Percentiles rank a stretch among this genome's conserved stretches.
Evolutionary conservation across 306 rosid genomes (phyloP).

Genomic region (Prunus dulcis): DNA sequence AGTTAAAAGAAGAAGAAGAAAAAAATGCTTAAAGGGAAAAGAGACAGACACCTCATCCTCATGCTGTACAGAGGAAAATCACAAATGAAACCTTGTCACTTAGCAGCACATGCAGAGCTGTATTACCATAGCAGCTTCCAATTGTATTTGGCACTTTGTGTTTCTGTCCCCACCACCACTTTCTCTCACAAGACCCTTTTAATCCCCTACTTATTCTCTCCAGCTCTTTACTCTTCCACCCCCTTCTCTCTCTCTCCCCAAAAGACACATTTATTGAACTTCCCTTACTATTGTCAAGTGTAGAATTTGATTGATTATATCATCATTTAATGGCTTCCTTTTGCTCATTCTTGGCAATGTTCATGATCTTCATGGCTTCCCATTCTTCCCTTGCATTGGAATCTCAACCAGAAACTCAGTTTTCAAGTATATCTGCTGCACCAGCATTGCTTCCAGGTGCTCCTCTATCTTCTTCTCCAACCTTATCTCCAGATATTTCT

Average conservation of each 20-base stretch:
- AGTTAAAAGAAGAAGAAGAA: not conserved
- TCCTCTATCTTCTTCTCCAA: slow-evolving; percentile 28
- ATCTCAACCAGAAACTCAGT: slow-evolving; percentile 1
- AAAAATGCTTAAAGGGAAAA: slow-evolving; percentile 3
- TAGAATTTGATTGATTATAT: slow-evolving; percentile 10
- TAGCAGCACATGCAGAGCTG: slow-evolving; percentile 27
- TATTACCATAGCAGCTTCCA: slow-evolving; percentile 16
- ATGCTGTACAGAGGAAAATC: slow-evolving; percentile 10
- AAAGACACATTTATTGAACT: slow-evolving; percentile 14
- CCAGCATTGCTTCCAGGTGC: slow-evolving; percentile 37
- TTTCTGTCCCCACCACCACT: slow-evolving; percentile 31
- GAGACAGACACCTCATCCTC: slow-evolving; percentile 20
- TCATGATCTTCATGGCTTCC: slow-evolving; percentile 18
- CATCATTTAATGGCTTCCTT: slow-evolving; percentile 44
- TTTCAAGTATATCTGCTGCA: slow-evolving; percentile 50
- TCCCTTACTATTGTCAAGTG: not conserved
- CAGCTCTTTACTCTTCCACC: not conserved
- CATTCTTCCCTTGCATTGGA: slow-evolving; percentile 19
- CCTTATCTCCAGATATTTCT: slow-evolving; percentile 44
- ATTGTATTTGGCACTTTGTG: slow-evolving; percentile 15
- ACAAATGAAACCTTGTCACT: slow-evolving; percentile 18
- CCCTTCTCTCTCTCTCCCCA: not conserved
- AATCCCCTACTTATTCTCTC: not conserved
- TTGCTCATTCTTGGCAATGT: slow-evolving; percentile 20
- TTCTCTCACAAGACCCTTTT: slow-evolving; percentile 16